phyloP scores from a whole-genome alignment of 371 early-diverging fungal genomes.

The Lichtheimia hyalospora region DNA sequence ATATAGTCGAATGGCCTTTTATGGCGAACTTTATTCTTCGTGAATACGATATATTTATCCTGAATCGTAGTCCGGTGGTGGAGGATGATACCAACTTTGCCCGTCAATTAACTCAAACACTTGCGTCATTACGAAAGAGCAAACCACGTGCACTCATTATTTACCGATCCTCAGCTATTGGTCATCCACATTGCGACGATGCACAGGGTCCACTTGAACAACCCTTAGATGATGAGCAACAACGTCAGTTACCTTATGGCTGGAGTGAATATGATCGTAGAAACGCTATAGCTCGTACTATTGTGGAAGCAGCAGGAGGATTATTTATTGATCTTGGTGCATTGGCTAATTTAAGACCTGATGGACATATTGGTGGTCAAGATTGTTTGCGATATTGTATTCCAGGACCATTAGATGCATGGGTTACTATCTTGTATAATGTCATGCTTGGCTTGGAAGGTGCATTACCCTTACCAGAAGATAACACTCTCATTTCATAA shows the following conservation, averaged over 20 bases:
- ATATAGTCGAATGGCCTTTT: constrained; percentile 53
- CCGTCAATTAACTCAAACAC: constrained; percentile 41
- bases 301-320: constrained; percentile 61
- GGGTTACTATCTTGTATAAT: constrained; percentile 52
- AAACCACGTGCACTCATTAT: constrained; percentile 48
- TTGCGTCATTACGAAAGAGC: constrained; percentile 40
- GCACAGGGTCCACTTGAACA: constrained; percentile 34
- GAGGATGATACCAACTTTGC: constrained; percentile 49
- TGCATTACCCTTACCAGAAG: constrained; percentile 6
- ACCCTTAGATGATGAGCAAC: constrained; percentile 30
- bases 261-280: constrained; percentile 57
- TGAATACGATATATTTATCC: constrained; percentile 45
- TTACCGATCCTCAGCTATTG: constrained; percentile 52
- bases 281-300: constrained; percentile 55
- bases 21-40: constrained; percentile 33
- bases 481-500: background rate
- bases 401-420: constrained; percentile 64
- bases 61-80: constrained; percentile 48
- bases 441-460: constrained; percentile 18
- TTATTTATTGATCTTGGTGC: constrained; percentile 57
- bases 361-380: constrained; percentile 60
- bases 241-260: constrained; percentile 44
- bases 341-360: constrained; percentile 51
- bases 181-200: constrained; percentile 50
- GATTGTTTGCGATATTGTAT: constrained; percentile 66